Conservation (phyloP, 202 grass and related monocot species). For the Zizania palustris region DNA sequence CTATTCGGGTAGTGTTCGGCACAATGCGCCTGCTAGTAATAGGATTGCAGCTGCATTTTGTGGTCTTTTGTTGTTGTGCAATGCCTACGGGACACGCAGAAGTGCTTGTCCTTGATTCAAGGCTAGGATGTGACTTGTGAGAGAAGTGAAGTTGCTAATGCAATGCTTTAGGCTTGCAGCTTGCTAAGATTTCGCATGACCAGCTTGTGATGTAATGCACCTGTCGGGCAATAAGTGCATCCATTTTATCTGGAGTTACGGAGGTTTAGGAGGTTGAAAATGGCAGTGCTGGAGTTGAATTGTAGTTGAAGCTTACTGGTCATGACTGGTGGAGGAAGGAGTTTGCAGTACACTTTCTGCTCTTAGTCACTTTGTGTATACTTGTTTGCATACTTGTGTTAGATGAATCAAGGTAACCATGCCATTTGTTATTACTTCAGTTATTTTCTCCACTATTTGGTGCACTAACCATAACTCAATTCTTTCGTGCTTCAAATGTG, state of each 20-base stretch:
- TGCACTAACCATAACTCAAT: not conserved
- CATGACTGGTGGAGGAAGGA: too few species aligned
- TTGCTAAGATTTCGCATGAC: not conserved
- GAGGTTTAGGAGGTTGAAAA: not conserved
- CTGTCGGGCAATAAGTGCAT: conserved; percentile 11
- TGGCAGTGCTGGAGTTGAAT: conserved; percentile 1
- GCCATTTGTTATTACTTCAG: not conserved
- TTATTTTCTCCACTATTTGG: conserved; percentile 1
- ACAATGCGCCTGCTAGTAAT: conserved; percentile 33
- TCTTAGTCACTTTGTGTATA: not conserved
- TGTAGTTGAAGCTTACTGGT: not conserved
- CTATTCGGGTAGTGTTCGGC: conserved; percentile 36
- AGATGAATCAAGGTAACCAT: not conserved
- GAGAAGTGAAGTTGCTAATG: not conserved
- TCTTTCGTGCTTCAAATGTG: not conserved
- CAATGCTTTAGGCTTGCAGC: not conserved
- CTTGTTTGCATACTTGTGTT: conserved; percentile 10
- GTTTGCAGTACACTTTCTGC: not conserved
- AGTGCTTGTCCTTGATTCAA: not conserved
- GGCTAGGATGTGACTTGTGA: not conserved
- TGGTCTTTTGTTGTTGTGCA: not conserved
- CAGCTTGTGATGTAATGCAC: not conserved
- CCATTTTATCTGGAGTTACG: not conserved
- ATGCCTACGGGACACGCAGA: not conserved
- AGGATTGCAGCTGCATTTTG: not conserved